Evolutionary conservation across 2,329 filamentous ascomycete species (phyloP).

Genomic region (Monosporascus sp.): DNA sequence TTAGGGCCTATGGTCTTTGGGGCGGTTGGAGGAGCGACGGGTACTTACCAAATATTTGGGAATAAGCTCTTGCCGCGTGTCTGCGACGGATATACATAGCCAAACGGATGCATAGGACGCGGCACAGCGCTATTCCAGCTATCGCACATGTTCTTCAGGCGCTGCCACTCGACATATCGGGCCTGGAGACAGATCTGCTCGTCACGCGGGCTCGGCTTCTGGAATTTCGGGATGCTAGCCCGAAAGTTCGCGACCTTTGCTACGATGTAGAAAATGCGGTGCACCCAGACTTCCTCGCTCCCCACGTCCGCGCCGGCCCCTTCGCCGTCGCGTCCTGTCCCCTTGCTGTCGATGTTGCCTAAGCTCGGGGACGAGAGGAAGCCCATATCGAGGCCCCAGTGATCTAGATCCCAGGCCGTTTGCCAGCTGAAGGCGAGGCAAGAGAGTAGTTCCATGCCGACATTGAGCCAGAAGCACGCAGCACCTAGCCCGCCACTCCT

Average conservation of each 20-base stretch:
- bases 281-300: slow-evolving; percentile 79
- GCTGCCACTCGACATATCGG: slow-evolving; percentile 70
- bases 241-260: slow-evolving; percentile 85
- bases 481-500: slow-evolving; percentile 71
- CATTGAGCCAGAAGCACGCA: slow-evolving; percentile 92
- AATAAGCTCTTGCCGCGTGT: slow-evolving; percentile 64
- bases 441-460: slow-evolving; percentile 83
- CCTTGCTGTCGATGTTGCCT: neutral
- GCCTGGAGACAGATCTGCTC: slow-evolving; percentile 60
- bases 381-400: slow-evolving; percentile 81
- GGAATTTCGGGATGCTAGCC: slow-evolving; percentile 58
- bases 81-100: slow-evolving; percentile 65
- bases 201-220: slow-evolving; percentile 54
- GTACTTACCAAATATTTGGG: slow-evolving; percentile 73
- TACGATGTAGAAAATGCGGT: slow-evolving; percentile 82
- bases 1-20: slow-evolving; percentile 1
- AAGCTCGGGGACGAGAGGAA: slow-evolving; percentile 33
- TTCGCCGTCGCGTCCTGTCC: neutral
- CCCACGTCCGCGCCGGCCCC: slow-evolving; percentile 31
- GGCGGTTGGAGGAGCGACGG: neutral
- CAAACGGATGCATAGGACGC: slow-evolving; percentile 80
- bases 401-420: slow-evolving; percentile 81
- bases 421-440: slow-evolving; percentile 85
- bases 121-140: slow-evolving; percentile 76
- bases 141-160: slow-evolving; percentile 75